Conservation (phyloP, 495 filamentous ascomycete species). For the Chaetomidium leptoderma region DNA sequence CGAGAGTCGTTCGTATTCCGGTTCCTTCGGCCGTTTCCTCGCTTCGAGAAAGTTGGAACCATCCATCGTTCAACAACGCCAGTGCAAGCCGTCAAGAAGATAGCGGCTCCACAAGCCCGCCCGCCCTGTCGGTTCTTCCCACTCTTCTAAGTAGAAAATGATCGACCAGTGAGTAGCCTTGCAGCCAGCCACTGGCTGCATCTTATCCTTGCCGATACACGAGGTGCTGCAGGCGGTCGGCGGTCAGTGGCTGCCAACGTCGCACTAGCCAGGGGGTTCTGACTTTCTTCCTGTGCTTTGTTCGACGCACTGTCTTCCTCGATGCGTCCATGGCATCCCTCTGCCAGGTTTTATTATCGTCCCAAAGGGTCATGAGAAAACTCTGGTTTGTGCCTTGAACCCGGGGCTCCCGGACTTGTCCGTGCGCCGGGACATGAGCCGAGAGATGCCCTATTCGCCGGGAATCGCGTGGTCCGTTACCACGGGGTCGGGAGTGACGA, state of each 20-base stretch:
- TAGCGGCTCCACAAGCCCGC: not conserved
- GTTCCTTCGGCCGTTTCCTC: not conserved
- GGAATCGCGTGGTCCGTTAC: not conserved
- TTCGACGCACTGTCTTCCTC: not conserved
- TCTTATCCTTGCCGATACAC: not conserved
- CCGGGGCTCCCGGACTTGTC: not conserved
- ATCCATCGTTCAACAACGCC: not conserved
- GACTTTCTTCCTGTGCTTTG: not conserved
- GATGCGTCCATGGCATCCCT: not conserved
- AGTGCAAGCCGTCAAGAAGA: not conserved
- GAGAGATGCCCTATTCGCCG: conserved; percentile 4
- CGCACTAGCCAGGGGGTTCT: conserved; percentile 19
- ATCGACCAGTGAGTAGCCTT: not conserved
- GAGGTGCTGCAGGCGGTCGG: conserved; percentile 19
- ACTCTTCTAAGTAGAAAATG: conserved; percentile 5
- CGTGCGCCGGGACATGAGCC: conserved; percentile 2
- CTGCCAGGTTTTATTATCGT: not conserved
- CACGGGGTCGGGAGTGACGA: not conserved
- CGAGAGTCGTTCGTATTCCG: not conserved
- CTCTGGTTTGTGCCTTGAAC: not conserved
- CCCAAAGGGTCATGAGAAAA: not conserved
- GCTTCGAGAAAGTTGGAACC: not conserved
- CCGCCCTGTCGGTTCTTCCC: not conserved
- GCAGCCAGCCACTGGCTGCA: not conserved
- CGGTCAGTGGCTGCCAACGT: conserved; percentile 16